Percentiles rank a stretch among this genome's conserved stretches.
Evolutionary conservation across 192 early-diverging fungal genomes (phyloP).

Genomic region (Umbelopsis sp.): DNA sequence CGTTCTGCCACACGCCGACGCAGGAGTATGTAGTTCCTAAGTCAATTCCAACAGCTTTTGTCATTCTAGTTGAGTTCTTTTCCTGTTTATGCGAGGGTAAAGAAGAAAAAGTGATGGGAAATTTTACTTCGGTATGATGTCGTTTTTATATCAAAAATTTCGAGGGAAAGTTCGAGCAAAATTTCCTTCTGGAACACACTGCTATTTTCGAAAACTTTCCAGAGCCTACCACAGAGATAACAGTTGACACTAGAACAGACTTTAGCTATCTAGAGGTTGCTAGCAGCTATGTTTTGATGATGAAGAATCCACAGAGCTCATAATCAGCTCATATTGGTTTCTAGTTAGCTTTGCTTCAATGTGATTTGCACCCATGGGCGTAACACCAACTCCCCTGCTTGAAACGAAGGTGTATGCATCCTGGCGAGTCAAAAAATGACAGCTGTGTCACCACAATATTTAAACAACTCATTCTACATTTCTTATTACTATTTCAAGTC

Average conservation of each 20-base stretch:
- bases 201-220: neutral
- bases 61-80: constrained; percentile 7
- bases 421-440: too few species aligned
- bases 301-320: neutral
- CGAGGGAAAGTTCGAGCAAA: constrained; percentile 13
- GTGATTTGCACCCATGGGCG: too few species aligned
- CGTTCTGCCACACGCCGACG: constrained; percentile 75
- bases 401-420: too few species aligned
- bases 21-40: constrained; percentile 98
- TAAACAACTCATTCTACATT: too few species aligned
- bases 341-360: too few species aligned
- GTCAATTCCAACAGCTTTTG: constrained; percentile 90
- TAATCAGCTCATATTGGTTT: too few species aligned
- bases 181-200: constrained; percentile 13
- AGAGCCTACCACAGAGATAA: neutral
- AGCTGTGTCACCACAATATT: too few species aligned
- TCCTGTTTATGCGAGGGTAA: neutral
- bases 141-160: constrained; percentile 9
- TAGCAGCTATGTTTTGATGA: neutral
- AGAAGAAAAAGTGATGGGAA: constrained; percentile 18
- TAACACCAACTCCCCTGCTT: too few species aligned
- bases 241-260: neutral
- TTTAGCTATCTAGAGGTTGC: neutral
- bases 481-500: too few species aligned
- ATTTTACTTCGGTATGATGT: neutral